phyloP scores from a whole-genome alignment of 2,329 filamentous ascomycete species.

The Phaeoacremonium minimum region DNA sequence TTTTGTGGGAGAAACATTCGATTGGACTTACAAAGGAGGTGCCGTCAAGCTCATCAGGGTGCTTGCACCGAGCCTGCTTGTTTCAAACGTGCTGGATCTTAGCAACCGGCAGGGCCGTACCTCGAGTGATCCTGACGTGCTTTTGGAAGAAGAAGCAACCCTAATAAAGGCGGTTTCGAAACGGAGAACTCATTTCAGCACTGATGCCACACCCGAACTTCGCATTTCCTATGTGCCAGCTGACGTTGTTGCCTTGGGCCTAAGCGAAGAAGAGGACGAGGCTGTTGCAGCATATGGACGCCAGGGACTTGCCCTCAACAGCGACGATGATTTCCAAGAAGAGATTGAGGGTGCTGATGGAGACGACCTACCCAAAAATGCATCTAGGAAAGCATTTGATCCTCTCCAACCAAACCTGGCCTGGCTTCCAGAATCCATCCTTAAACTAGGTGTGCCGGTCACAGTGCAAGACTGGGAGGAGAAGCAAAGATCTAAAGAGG shows the following conservation, averaged over 20 bases:
- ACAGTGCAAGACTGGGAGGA: slow-evolving; percentile 62
- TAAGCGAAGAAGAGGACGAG: slow-evolving; percentile 67
- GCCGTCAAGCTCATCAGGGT: slow-evolving; percentile 82
- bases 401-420: slow-evolving; percentile 60
- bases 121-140: slow-evolving; percentile 22
- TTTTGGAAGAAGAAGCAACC: slow-evolving; percentile 32
- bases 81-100: slow-evolving; percentile 47
- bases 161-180: slow-evolving; percentile 65
- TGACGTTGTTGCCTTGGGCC: slow-evolving; percentile 72
- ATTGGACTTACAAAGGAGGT: slow-evolving; percentile 75
- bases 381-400: slow-evolving; percentile 49
- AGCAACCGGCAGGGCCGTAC: neutral
- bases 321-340: slow-evolving; percentile 59
- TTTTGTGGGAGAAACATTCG: slow-evolving; percentile 77
- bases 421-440: slow-evolving; percentile 65
- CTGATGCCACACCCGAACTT: slow-evolving; percentile 72
- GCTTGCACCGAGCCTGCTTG: slow-evolving; percentile 71
- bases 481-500: slow-evolving; percentile 24
- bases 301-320: slow-evolving; percentile 55
- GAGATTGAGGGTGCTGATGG: slow-evolving; percentile 15
- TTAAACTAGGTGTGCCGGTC: slow-evolving; percentile 60
- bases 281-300: slow-evolving; percentile 41
- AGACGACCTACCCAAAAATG: slow-evolving; percentile 13
- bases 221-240: slow-evolving; percentile 74
- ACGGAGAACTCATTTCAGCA: slow-evolving; percentile 65